Base-by-base conservation (phyloP, 495 filamentous ascomycete species). In the Hypoxylon lienhwacheense region DNA sequence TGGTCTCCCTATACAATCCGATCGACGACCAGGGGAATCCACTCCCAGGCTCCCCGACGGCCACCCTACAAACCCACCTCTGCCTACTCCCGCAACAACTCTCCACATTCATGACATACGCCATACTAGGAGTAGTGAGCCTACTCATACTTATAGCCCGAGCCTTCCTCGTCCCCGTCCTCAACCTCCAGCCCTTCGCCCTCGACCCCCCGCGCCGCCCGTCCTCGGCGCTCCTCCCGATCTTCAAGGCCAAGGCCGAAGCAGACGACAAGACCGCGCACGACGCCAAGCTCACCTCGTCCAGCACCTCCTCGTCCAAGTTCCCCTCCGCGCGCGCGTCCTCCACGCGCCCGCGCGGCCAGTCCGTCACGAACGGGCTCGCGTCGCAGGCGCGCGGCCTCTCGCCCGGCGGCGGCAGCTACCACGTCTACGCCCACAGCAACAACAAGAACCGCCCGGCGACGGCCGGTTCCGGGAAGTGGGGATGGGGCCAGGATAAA, bases 1-100 rank as follows among this genome's bases (percentile, higher is more conserved):
- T 97, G 64, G 80, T 92, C 5, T 95, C 89, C 63, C 74, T 97
- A 37, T 96, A 89, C 83, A 97, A 97, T 61, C 93, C 92, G 0
- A 76, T 95, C 52, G 85, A 88, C 60, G 76, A 69, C 0, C 52
- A 74, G 7, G 88, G 89, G 28, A 78, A 81, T 17, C 71, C 83
- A 0, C 59, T 86, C 0, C 65, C 72, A 4, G 70, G 69, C 1
- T 51, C 61, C 10, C 72, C 59, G 7, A 61, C 53, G 53, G 57
- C 73, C 1, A 97, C 90, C 2, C 65, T 95, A 2, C 88, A 97
- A 66, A 90, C 85, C 2, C 89, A 95, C 61, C 84, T 97, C 7
- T 99, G 93, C 64, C 77, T 97, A 2, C 80, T 99, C 4, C 95
- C 95, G 1, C 87, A 90, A 66, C 91, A 97, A 61, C 76, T 96